Evolutionary conservation across 2,329 filamentous ascomycete genomes (phyloP).

Genomic region (Epichloe hybrida): DNA sequence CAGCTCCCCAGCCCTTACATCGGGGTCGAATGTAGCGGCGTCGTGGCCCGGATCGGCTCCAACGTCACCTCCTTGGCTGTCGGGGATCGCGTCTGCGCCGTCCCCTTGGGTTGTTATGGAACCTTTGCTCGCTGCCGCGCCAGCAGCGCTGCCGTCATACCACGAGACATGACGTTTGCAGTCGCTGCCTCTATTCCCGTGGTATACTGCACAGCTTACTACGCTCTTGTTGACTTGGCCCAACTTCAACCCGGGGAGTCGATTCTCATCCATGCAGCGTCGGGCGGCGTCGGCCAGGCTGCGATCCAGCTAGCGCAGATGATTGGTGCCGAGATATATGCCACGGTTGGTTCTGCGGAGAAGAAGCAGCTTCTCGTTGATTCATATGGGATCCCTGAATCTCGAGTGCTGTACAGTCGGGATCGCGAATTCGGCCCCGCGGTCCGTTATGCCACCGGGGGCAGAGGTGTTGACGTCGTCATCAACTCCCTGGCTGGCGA

Average conservation of each 20-base stretch:
- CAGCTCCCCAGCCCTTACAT: slow-evolving; percentile 10
- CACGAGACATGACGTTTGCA: slow-evolving; percentile 13
- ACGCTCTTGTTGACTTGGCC: slow-evolving; percentile 6
- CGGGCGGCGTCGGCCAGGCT: slow-evolving; percentile 17
- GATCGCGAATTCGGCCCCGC: slow-evolving; percentile 11
- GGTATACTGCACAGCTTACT: slow-evolving; percentile 8
- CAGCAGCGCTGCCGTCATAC: slow-evolving; percentile 3
- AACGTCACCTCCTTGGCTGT: slow-evolving; percentile 4
- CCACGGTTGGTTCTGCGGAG: slow-evolving; percentile 16
- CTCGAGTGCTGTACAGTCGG: slow-evolving; percentile 16
- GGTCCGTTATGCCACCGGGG: slow-evolving; percentile 17
- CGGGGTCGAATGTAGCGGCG: slow-evolving; percentile 12
- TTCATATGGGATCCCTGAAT: slow-evolving; percentile 22
- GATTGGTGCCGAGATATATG: slow-evolving; percentile 14
- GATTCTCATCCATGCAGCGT: slow-evolving; percentile 18
- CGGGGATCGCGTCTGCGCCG: slow-evolving; percentile 12
- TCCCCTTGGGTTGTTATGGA: slow-evolving; percentile 16
- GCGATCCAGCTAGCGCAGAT: slow-evolving; percentile 14
- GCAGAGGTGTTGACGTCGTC: slow-evolving; percentile 54
- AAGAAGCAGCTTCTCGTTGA: slow-evolving; percentile 17
- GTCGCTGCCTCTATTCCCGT: slow-evolving; percentile 15
- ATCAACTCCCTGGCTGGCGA: slow-evolving; percentile 31
- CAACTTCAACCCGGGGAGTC: slow-evolving; percentile 20
- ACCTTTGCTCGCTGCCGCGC: slow-evolving; percentile 13
- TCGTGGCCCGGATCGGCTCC: slow-evolving; percentile 9